Conservation (phyloP, 768 basidiomycete species). For the Pleurotus djamor region DNA sequence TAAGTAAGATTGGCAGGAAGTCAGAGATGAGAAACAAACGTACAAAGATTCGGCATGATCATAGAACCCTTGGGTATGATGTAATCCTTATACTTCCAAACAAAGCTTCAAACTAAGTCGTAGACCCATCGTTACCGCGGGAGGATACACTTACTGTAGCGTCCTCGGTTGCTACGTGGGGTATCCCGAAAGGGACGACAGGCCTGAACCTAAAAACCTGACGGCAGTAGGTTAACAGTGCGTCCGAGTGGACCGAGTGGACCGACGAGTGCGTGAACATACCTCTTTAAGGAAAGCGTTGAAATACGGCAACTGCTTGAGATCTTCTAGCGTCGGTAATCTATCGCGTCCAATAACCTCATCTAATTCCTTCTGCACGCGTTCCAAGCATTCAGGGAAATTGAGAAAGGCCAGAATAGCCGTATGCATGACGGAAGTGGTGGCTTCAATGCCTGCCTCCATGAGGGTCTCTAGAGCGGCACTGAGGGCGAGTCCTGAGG, state of each 20-base stretch:
- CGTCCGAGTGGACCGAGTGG: too few relatives aligned
- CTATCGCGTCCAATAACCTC: constrained; percentile 12
- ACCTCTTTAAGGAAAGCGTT: constrained; percentile 11
- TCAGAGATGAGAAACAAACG: constrained; percentile 13
- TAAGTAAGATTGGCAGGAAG: not conserved
- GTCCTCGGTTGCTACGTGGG: constrained; percentile 12
- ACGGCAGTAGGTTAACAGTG: too few relatives aligned
- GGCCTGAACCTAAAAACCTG: constrained; percentile 9
- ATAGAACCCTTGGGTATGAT: constrained; percentile 32
- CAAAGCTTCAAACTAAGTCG: constrained; percentile 13
- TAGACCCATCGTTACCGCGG: constrained; percentile 20
- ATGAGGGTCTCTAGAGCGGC: not conserved
- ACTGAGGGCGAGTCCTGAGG: not conserved
- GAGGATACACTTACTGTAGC: not conserved
- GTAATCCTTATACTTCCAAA: constrained; percentile 21
- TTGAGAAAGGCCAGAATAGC: constrained; percentile 13
- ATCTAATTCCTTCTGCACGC: constrained; percentile 16
- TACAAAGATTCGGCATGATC: constrained; percentile 29
- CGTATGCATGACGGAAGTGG: not conserved
- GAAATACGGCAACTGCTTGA: constrained; percentile 12
- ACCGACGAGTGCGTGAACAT: not conserved
- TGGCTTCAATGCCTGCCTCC: constrained; percentile 1
- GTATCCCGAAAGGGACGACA: constrained; percentile 9
- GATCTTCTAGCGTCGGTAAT: constrained; percentile 4
- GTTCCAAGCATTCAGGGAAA: constrained; percentile 12